These are phyloP conservation scores for Euclidium syriacum DNA, from an alignment of 345 rosid genomes.

Conservation along the genomic window DNA sequence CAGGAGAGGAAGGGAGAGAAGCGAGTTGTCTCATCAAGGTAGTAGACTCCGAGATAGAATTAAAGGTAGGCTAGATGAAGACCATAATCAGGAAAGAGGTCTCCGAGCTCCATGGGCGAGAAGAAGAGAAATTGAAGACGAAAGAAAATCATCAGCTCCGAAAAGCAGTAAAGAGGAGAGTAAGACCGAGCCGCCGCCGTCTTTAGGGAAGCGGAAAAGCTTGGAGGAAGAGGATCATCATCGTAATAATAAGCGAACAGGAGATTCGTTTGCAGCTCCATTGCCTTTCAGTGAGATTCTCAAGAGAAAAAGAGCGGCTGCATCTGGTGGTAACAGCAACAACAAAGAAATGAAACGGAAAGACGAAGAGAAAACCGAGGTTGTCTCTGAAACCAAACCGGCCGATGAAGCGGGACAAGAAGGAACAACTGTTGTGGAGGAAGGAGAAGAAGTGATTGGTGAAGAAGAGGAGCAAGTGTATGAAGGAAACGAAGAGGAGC, in stretches of 20 bases:
- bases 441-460: conserved; percentile 39
- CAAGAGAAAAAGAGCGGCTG: conserved; percentile 69
- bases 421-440: conserved; percentile 34
- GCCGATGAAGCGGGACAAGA: conserved; percentile 30
- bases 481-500: conserved; percentile 51
- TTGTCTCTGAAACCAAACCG: conserved; percentile 26
- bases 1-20: conserved; percentile 51
- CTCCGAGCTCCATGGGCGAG: conserved; percentile 36
- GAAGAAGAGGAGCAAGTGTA: conserved; percentile 48
- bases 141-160: conserved; percentile 39
- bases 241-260: conserved; percentile 34
- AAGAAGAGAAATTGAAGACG: conserved; percentile 56
- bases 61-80: conserved; percentile 50
- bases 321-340: conserved; percentile 32
- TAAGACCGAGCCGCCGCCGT: conserved; percentile 33
- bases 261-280: conserved; percentile 74
- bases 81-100: conserved; percentile 37
- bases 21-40: conserved; percentile 43
- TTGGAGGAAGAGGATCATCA: conserved; percentile 37
- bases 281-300: conserved; percentile 82
- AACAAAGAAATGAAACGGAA: conserved; percentile 25
- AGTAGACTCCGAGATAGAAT: conserved; percentile 65
- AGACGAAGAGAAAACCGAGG: conserved; percentile 36
- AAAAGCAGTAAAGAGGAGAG: conserved; percentile 41
- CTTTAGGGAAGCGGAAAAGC: conserved; percentile 48